phyloP scores from a whole-genome alignment of 2,329 filamentous ascomycete species.

The Cytospora paraplurivora region DNA sequence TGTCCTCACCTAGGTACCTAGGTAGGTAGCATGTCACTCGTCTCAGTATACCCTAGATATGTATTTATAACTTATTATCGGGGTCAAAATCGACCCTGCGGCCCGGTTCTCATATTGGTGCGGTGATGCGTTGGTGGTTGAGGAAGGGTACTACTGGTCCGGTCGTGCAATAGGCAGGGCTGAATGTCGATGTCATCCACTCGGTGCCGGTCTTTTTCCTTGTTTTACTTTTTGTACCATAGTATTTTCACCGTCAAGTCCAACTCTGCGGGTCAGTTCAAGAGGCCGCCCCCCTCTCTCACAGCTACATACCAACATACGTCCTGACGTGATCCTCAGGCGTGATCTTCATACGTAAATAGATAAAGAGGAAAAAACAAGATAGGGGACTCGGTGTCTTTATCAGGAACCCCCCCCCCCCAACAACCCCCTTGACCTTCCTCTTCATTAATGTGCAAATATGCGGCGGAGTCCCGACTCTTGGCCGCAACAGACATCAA shows the following conservation, averaged over 20 bases:
- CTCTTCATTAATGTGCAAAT: conserved; percentile 35
- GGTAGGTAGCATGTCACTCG: too few species aligned
- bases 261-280: conserved; percentile 8
- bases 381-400: neutral
- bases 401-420: conserved; percentile 11
- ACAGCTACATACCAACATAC: conserved; percentile 1
- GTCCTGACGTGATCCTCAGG: conserved; percentile 6
- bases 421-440: conserved; percentile 16
- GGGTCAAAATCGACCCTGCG: too few species aligned
- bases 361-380: neutral
- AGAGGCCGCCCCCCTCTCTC: conserved; percentile 18
- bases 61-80: too few species aligned
- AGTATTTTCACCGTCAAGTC: neutral
- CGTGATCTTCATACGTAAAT: neutral
- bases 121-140: too few species aligned
- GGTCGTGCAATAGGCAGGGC: too few species aligned
- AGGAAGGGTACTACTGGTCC: too few species aligned
- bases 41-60: too few species aligned
- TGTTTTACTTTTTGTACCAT: neutral
- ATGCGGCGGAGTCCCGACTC: conserved; percentile 59
- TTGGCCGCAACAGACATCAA: conserved; percentile 53
- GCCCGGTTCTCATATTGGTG: too few species aligned
- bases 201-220: conserved; percentile 6
- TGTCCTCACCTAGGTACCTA: neutral
- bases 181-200: conserved; percentile 11